Base-by-base conservation (phyloP, 768 basidiomycete genomes). In the Lentinus brumalis region DNA sequence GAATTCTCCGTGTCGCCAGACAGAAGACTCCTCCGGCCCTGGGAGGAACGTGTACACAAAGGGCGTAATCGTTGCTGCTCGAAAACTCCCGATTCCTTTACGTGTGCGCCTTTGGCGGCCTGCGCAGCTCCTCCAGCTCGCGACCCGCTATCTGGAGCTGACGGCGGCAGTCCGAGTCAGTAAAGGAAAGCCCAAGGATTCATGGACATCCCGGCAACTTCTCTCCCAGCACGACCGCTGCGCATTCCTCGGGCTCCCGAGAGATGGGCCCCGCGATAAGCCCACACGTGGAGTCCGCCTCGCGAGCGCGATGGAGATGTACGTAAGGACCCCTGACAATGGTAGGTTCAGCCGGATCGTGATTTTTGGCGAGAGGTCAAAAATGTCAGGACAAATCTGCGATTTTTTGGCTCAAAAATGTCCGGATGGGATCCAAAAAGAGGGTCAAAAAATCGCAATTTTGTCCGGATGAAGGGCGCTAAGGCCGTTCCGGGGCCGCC, bases 211-310 rank as follows among this genome's bases (percentile, higher is more conserved):
- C 21, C 32, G 21, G 4, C 29, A 14, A 14, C 7, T 35, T 21
- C 32, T 56, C 32, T 12, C 26, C 14, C 40, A 41, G 49, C 40
- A 49, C 47, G 50, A 38, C 50, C 50, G 32, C 57, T 15, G 50
- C 50, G 32, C 41, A 32, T 30, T 54, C 50, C 50, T 45, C 32
- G 31, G n/a, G 46, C n/a, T 18, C 21, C 4, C 21, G 46, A 26
- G 49, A 41, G 50, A 57, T 42, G 61, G 18, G 46, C 61, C 45
- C 56, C 56, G 41, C 61, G 61, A 62, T 62, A 62, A 62, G 61
- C 56, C 56, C 16, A 18, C 61, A 62, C 56, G 61, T 62, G 61
- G 44, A 11, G 21, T 14, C 52, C 56, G 12, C 30, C 56, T 57
- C 56, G 50, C 60, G n/a, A 11, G 31, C 26, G 46, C 18, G 38